Conservation (phyloP, 2,329 filamentous ascomycete genomes). For the Davidsoniella virescens region DNA sequence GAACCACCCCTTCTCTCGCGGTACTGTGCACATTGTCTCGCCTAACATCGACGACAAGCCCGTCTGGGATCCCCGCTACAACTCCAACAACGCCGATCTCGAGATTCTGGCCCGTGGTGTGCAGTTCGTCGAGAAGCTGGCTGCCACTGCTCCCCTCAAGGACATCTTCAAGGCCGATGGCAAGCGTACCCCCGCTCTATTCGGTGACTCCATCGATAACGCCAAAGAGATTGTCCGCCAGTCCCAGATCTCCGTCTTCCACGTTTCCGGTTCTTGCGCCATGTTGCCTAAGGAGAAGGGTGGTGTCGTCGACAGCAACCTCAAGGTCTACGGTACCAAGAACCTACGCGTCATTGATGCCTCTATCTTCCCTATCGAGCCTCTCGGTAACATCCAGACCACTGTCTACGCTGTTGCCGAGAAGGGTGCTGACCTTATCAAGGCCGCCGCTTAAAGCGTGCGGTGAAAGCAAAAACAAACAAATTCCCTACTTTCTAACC, state of each 20-base stretch:
- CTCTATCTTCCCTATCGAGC: constrained; percentile 29
- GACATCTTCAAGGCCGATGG: constrained; percentile 25
- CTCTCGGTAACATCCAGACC: constrained; percentile 21
- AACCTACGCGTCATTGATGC: constrained; percentile 31
- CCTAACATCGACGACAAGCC: constrained; percentile 26
- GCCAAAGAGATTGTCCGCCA: constrained; percentile 23
- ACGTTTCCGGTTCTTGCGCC: constrained; percentile 32
- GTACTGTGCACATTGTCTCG: constrained; percentile 39
- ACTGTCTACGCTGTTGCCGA: constrained; percentile 22
- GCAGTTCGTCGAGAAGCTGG: constrained; percentile 24
- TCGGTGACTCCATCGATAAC: constrained; percentile 19
- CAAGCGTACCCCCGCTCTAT: constrained; percentile 18
- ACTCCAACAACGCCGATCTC: constrained; percentile 39
- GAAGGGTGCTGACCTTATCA: constrained; percentile 24
- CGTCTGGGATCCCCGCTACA: constrained; percentile 38
- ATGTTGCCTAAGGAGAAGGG: constrained; percentile 30
- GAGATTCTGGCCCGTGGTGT: constrained; percentile 31
- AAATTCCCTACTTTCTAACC: background rate
- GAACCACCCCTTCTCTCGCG: constrained; percentile 44
- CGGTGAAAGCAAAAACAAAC: background rate
- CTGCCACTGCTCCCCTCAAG: constrained; percentile 25
- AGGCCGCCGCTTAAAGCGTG: constrained; percentile 12
- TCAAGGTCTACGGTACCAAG: constrained; percentile 28
- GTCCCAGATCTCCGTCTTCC: constrained; percentile 25
- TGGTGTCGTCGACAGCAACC: constrained; percentile 27